Evolutionary conservation across 441 rosid species (phyloP).

Genomic region (Aquilaria agallochum): DNA sequence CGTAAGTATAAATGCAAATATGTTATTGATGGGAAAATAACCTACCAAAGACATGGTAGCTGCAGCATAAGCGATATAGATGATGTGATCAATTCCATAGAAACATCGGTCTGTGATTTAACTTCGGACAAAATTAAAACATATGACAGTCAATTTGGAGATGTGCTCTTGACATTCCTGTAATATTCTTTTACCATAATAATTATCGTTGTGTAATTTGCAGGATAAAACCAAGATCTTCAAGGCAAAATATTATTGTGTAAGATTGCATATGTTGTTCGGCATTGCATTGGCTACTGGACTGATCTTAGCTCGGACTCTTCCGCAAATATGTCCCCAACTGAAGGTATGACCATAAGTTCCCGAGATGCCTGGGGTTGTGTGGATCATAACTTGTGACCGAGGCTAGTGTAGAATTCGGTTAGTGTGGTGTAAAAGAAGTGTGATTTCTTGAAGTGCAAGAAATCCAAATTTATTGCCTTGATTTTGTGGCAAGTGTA

Average conservation of each 20-base stretch:
- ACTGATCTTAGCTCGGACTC: slow-evolving; percentile 45
- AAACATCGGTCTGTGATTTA: too few species aligned
- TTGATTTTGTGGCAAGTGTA: too few species aligned
- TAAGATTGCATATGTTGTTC: slow-evolving; percentile 68
- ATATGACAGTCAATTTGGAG: background rate
- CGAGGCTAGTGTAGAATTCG: too few species aligned
- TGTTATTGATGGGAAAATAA: background rate
- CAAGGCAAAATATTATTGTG: slow-evolving; percentile 93
- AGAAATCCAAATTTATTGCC: too few species aligned
- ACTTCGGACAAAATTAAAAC: too few species aligned
- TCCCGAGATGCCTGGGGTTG: too few species aligned
- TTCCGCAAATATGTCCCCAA: slow-evolving; percentile 8
- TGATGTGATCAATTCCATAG: background rate
- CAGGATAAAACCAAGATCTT: slow-evolving; percentile 77
- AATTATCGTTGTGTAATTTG: background rate
- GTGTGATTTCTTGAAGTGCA: too few species aligned
- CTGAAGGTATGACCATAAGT: too few species aligned
- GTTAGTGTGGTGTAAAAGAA: too few species aligned
- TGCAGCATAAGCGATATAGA: background rate
- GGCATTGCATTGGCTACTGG: slow-evolving; percentile 79
- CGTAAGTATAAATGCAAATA: background rate
- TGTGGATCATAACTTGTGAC: too few species aligned
- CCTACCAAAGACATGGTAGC: background rate
- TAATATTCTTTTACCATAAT: background rate
- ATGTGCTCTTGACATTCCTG: background rate